These are phyloP conservation scores for Carallia pectinifolia DNA, from an alignment of 345 rosid genomes.

Conservation along the genomic window DNA sequence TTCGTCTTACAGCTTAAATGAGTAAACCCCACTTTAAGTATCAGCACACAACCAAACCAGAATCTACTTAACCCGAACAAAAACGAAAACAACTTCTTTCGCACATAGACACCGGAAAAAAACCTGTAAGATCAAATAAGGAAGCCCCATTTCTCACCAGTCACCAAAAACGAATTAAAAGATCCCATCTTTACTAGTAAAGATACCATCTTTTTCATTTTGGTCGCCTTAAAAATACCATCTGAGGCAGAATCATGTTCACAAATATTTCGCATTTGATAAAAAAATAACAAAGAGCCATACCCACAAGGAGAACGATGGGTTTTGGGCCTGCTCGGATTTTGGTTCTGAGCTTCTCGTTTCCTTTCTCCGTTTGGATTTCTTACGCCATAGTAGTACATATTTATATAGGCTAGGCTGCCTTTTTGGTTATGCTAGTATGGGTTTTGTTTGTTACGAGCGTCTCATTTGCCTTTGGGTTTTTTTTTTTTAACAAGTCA, in stretches of 20 bases:
- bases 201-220: too few species aligned
- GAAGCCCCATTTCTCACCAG: background rate
- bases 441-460: too few species aligned
- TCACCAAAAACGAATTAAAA: background rate
- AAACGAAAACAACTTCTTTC: background rate
- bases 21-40: background rate
- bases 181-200: background rate
- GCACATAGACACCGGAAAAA: background rate
- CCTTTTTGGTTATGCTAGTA: too few species aligned
- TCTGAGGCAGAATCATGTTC: background rate
- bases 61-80: background rate
- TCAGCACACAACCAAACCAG: background rate
- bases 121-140: background rate
- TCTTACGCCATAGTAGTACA: too few species aligned
- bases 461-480: too few species aligned
- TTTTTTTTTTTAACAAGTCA: too few species aligned
- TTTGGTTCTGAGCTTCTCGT: too few species aligned
- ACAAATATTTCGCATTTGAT: background rate
- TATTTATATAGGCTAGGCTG: too few species aligned
- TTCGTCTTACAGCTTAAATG: too few species aligned
- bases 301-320: constrained; percentile 76
- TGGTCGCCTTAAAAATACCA: too few species aligned
- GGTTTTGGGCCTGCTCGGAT: too few species aligned
- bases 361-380: too few species aligned
- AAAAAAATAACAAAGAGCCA: background rate